Conservation (phyloP, 805 yeast genomes). For the Scheffersomyces ergatensis region DNA sequence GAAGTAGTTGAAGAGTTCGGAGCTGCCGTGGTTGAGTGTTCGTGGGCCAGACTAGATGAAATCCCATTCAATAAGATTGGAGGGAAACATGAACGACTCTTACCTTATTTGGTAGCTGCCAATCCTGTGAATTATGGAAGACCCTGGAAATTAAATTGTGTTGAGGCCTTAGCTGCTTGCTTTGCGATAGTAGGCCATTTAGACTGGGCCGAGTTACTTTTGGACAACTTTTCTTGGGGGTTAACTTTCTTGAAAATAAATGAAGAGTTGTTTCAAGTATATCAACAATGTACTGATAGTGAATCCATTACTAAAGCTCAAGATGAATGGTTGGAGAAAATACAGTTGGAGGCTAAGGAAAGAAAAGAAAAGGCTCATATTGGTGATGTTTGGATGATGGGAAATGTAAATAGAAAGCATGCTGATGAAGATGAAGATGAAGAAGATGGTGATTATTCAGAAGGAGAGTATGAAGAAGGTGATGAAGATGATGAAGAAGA, state of each 20-base stretch:
- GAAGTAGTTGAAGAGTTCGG: conserved; percentile 77
- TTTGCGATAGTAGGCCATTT: conserved; percentile 88
- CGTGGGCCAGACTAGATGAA: conserved; percentile 98
- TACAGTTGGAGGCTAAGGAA: conserved; percentile 65
- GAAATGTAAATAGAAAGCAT: conserved; percentile 61
- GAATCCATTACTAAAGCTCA: conserved; percentile 73
- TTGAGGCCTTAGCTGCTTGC: conserved; percentile 96
- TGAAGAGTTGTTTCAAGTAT: conserved; percentile 69
- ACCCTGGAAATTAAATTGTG: conserved; percentile 95
- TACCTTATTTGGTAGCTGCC: conserved; percentile 94
- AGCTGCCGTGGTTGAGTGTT: conserved; percentile 97
- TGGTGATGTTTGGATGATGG: conserved; percentile 74
- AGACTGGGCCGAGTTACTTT: conserved; percentile 81
- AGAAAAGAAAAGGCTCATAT: conserved; percentile 52
- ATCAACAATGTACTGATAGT: conserved; percentile 77
- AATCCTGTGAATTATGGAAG: conserved; percentile 96
- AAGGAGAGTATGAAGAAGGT: conserved; percentile 9
- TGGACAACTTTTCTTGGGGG: conserved; percentile 91
- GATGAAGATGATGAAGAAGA: conserved; percentile 13
- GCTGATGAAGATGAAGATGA: conserved; percentile 2
- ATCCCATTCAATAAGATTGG: conserved; percentile 94
- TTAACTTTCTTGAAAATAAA: conserved; percentile 81
- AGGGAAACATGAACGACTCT: conserved; percentile 78
- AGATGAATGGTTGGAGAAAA: conserved; percentile 64
- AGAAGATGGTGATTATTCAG: conserved; percentile 9